Evolutionary conservation across 768 basidiomycete genomes (phyloP).

Genomic region (Tricholoma hemisulphureum): DNA sequence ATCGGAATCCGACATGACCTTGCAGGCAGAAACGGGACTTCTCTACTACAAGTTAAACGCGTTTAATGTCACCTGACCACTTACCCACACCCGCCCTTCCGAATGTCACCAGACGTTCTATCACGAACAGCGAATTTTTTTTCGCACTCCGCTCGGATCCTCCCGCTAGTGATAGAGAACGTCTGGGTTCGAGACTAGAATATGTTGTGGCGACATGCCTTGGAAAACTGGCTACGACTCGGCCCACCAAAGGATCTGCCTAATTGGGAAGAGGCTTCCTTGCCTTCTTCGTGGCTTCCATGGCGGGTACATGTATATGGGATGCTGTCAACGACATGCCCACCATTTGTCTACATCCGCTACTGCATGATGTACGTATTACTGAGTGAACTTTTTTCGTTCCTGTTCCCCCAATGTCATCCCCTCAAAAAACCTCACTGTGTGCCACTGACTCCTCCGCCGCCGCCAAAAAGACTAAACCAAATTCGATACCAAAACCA

Average conservation of each 20-base stretch:
- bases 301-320: not conserved
- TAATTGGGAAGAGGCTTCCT: not conserved
- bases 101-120: too few relatives aligned
- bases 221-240: conserved; percentile 90
- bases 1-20: too few relatives aligned
- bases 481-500: not conserved
- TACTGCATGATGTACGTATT: not conserved
- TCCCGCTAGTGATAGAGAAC: too few relatives aligned
- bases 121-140: too few relatives aligned
- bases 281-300: not conserved
- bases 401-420: not conserved
- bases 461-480: not conserved
- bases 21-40: too few relatives aligned
- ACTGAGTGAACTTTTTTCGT: not conserved
- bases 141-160: too few relatives aligned
- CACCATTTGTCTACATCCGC: not conserved
- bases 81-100: too few relatives aligned
- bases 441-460: not conserved
- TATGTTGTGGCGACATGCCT: conserved; percentile 96
- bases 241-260: not conserved
- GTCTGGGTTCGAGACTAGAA: too few relatives aligned
- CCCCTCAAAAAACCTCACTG: not conserved
- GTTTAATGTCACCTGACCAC: too few relatives aligned
- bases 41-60: too few relatives aligned
- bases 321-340: not conserved